Evolutionary conservation across 495 filamentous ascomycete species (phyloP).

Genomic region (Amniculicola lignicola): DNA sequence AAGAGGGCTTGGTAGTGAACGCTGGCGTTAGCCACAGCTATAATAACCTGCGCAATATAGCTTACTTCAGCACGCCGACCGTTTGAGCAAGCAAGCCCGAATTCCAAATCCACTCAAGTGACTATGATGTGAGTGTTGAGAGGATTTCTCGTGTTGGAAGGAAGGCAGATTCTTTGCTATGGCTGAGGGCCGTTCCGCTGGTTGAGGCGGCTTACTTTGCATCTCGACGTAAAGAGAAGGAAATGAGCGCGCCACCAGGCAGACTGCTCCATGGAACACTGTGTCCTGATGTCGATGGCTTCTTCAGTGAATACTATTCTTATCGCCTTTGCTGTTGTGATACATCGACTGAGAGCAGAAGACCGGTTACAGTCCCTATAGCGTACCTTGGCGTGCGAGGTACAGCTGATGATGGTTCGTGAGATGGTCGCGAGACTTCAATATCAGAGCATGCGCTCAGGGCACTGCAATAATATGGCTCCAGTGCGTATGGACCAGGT

Average conservation of each 20-base stretch:
- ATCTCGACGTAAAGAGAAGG: conserved; percentile 16
- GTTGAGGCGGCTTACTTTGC: conserved; percentile 26
- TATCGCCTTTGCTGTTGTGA: background rate
- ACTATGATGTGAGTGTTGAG: background rate
- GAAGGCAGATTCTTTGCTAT: background rate
- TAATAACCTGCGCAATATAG: conserved; percentile 16
- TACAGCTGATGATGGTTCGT: conserved; percentile 4
- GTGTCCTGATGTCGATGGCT: conserved; percentile 4
- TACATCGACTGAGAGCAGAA: background rate
- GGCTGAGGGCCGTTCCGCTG: conserved; percentile 26
- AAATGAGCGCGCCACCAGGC: conserved; percentile 17
- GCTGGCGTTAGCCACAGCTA: conserved; percentile 26
- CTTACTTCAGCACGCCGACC: background rate
- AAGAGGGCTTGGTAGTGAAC: conserved; percentile 16
- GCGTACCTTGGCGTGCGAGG: background rate
- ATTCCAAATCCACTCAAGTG: conserved; percentile 17
- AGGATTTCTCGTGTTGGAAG: background rate
- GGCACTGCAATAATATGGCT: conserved; percentile 4
- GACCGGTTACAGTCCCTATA: conserved; percentile 1
- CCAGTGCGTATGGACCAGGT: conserved; percentile 16
- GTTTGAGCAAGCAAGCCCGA: background rate
- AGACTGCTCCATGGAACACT: conserved; percentile 7
- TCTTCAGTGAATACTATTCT: conserved; percentile 15
- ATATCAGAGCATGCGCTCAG: conserved; percentile 20
- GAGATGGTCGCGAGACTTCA: background rate